Base-by-base conservation (phyloP, 345 rosid genomes). In the Syzygium jambos region DNA sequence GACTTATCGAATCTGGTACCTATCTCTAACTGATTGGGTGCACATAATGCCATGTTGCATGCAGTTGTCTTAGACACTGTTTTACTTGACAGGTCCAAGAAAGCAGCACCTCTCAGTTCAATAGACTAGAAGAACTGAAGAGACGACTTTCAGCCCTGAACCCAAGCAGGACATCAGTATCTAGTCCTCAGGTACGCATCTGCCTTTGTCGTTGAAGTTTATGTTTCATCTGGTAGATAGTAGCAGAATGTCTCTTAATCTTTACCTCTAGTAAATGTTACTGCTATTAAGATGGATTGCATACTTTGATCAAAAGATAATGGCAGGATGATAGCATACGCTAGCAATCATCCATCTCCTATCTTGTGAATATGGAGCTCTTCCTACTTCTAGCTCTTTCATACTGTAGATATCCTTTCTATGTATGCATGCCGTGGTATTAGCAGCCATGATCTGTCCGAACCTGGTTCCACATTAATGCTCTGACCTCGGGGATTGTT, bases 121-220 rank as follows among this genome's bases (percentile, higher is more conserved):
- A 98, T 78, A 92, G 96, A 90, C 98, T 97, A 65, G 97, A 96
- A 94, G 98, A 95, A 90, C 89, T 97, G 88, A 97, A 96, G 94
- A 93, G 96, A 89, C 93, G 97, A 73, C 87, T 96, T 89, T 95
- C 92, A 90, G 97, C 97, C n/a, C 90, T 96, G 84, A 96, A 96
- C 91, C 98, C 95, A 30, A 89, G 90, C 84, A 93, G 95, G 90
- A 89, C 92, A 46, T 92, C 98, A 38, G 52, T 86, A 61, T 89
- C 94, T 87, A 34, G 89, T 86, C 89, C 86, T 88, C 92, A 90
- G 88, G 98, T 95, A 90, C 90, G 88, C 56, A 89, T 91, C 90
- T 87, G 86, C 88, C 34, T 23, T 68, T 51, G 29, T 53, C 16
- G 11, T 51, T 38, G 51, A 16, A 29, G 30, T 73, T 77, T 29